Evolutionary conservation across 352 stramenopile species (phyloP), one percentile per base, ranked within the genome.

Genomic region (Chrysophaeum taylorii): DNA sequence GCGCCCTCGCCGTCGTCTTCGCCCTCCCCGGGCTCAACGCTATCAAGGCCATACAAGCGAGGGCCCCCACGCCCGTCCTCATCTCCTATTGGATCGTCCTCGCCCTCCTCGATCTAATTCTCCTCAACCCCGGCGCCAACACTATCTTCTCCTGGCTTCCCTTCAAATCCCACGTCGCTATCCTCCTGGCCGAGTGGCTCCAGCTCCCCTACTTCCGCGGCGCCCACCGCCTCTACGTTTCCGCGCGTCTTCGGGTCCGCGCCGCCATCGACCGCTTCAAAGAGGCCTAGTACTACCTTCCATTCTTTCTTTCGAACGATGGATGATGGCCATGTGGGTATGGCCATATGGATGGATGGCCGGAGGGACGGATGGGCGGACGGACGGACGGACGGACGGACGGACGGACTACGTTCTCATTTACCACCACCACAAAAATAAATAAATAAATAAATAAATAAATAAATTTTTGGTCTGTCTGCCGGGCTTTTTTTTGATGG

Each of bases 181-280:
- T 66, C 57, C 1, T 45, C 18, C 12, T 45, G 23, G 41, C 27
- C 36, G 33, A 45, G 18, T 66, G 23, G 2, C 57, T 66, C 33
- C 57, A 66, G 57, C 57, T 66, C 12, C 57, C 57, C 33, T 42
- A 45, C 33, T 37, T 33, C 4, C 33, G 21, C 33, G 57, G 57
- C 36, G 57, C 57, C 33, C 5, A 45, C 9, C 2, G 15, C 2
- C 18, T 66, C 33, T 36, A 45, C 57, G 57, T n/a, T n/a, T n/a
- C n/a, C n/a, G n/a, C n/a, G n/a, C n/a, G n/a, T n/a, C n/a, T 36
- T 2, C 5, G 14, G 57, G 23, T 36, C 50, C 25, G 38, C 15
- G 50, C 50, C 23, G 39, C 39, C 45, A 12, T 57, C 45, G 45
- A 57, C 45, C 45, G 45, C 9, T 57, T 57, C 45, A 57, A 57